These are phyloP conservation scores for Musa balbisiana DNA, from an alignment of 202 grass and related monocot genomes.

Conservation along the genomic window DNA sequence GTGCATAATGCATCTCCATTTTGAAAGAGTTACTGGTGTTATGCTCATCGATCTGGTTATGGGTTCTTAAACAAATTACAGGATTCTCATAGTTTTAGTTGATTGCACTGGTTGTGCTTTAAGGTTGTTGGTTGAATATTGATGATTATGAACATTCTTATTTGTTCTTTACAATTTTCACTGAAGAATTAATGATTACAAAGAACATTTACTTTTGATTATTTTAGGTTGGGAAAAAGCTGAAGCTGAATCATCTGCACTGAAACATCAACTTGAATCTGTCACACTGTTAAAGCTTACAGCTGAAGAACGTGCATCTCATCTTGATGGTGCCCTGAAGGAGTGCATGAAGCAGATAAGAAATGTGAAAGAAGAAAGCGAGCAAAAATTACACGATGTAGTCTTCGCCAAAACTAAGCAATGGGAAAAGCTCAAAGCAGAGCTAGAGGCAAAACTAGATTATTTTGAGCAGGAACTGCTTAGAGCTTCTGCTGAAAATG, in stretches of 20 bases:
- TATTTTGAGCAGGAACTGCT: constrained; percentile 86
- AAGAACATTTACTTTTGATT: constrained; percentile 25
- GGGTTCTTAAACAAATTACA: neutral
- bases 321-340: constrained; percentile 95
- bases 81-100: neutral
- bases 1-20: too few species aligned
- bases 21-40: neutral
- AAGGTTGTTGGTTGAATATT: constrained; percentile 14
- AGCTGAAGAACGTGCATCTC: constrained; percentile 77
- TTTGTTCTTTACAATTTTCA: constrained; percentile 10
- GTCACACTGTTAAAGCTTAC: constrained; percentile 77
- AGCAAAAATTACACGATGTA: constrained; percentile 96
- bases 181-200: neutral
- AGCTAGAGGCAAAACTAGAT: constrained; percentile 76
- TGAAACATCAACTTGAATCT: constrained; percentile 95
- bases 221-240: constrained; percentile 99
- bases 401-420: constrained; percentile 94
- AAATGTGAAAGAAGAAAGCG: constrained; percentile 94
- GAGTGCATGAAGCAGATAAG: constrained; percentile 99
- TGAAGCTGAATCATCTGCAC: constrained; percentile 80
- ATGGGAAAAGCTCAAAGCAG: constrained; percentile 76
- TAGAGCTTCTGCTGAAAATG: constrained; percentile 84
- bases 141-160: neutral
- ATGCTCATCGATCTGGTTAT: neutral
- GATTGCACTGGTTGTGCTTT: neutral